Percentiles rank a stretch among this genome's conserved stretches.
These are phyloP conservation scores for Trypanosoma platydactyli DNA, from an alignment of 208 protist species.

Conservation along the genomic window DNA sequence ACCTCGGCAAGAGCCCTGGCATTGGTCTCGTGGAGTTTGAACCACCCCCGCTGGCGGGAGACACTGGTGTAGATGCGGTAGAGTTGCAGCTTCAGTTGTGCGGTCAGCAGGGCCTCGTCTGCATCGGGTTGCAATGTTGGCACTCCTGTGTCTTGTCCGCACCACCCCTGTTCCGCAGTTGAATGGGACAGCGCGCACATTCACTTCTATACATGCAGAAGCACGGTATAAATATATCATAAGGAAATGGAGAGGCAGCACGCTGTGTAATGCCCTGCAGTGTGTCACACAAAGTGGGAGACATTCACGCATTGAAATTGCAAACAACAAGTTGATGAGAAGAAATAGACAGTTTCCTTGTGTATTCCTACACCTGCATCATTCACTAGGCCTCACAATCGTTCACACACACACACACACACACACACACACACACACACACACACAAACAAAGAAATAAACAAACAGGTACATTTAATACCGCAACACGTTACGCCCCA, in stretches of 20 bases:
- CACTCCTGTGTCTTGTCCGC: neutral
- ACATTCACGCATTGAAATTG: too few relatives aligned
- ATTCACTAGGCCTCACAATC: too few relatives aligned
- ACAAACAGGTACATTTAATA: neutral
- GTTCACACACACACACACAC: neutral
- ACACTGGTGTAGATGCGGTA: conserved; percentile 27
- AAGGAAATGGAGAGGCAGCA: neutral
- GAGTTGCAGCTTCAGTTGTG: conserved; percentile 16
- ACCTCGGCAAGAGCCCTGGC: conserved; percentile 4
- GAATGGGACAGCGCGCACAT: neutral
- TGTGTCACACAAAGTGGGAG: too few relatives aligned
- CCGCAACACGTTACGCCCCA: too few relatives aligned
- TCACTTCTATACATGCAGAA: neutral
- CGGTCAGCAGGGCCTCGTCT: neutral
- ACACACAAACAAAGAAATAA: neutral
- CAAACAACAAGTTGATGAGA: too few relatives aligned
- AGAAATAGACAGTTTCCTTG: too few relatives aligned
- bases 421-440: neutral
- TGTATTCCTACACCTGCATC: too few relatives aligned
- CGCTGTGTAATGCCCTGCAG: too few relatives aligned
- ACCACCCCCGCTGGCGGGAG: conserved; percentile 28
- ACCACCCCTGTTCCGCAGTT: neutral
- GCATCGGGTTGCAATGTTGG: neutral
- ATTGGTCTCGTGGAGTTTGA: conserved; percentile 20
- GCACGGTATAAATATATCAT: neutral